These are phyloP conservation scores for Colletotrichum lindemuthianum DNA, from an alignment of 2,329 filamentous ascomycete genomes.

Conservation along the genomic window DNA sequence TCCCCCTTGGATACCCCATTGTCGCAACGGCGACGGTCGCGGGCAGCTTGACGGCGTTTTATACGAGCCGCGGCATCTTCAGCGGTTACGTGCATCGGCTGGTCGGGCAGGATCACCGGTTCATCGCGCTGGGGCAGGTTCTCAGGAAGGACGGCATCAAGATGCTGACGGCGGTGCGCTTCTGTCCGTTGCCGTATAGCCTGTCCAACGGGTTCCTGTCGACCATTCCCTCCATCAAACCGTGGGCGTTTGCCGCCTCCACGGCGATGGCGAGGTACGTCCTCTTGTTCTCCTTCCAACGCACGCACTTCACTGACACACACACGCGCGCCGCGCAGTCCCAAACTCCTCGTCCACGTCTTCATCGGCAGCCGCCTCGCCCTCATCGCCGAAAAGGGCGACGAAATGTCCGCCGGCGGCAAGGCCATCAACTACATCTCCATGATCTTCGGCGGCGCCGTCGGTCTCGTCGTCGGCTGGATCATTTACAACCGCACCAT, in stretches of 20 bases:
- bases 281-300: neutral
- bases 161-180: constrained; percentile 88
- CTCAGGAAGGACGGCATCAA: constrained; percentile 90
- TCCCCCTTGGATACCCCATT: constrained; percentile 79
- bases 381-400: constrained; percentile 82
- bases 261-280: constrained; percentile 77
- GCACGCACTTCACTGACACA: constrained; percentile 17
- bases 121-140: constrained; percentile 87
- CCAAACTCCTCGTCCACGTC: constrained; percentile 90
- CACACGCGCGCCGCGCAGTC: constrained; percentile 52
- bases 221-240: constrained; percentile 89
- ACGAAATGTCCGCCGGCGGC: constrained; percentile 81
- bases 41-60: constrained; percentile 82
- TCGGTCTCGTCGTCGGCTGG: constrained; percentile 81
- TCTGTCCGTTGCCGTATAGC: constrained; percentile 93
- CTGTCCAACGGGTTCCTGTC: constrained; percentile 94
- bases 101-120: constrained; percentile 84
- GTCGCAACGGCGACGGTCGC: constrained; percentile 80
- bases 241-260: constrained; percentile 79
- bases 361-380: constrained; percentile 91
- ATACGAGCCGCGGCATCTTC: constrained; percentile 82
- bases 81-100: constrained; percentile 81
- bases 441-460: constrained; percentile 75
- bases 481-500: constrained; percentile 84
- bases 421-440: constrained; percentile 86